Percentiles rank a stretch among this genome's conserved stretches.
phyloP scores from a whole-genome alignment of 805 yeast genomes.

The Kluyveromyces wickerhamii region DNA sequence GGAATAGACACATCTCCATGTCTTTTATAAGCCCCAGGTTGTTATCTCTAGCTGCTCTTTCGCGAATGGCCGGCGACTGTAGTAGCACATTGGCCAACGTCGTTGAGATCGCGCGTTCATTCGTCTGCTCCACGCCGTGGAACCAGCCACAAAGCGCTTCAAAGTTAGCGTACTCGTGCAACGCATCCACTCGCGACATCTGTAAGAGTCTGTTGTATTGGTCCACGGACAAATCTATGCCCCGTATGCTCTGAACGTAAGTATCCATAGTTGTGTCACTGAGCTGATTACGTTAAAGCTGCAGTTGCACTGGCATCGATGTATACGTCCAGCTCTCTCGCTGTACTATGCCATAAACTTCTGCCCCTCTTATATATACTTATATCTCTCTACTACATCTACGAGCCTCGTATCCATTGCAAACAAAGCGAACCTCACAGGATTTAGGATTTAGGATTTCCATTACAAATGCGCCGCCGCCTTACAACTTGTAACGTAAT shows the following conservation, averaged over 20 bases:
- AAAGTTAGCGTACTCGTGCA: conserved; percentile 1
- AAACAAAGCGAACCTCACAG: no score
- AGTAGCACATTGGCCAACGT: conserved; percentile 9
- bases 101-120: conserved; percentile 4
- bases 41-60: background rate
- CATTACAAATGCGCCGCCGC: no score
- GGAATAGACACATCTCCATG: conserved; percentile 6
- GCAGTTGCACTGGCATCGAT: no score
- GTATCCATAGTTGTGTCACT: background rate
- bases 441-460: no score
- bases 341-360: no score
- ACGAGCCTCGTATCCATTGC: no score
- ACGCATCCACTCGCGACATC: conserved; percentile 4
- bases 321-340: no score
- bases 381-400: no score
- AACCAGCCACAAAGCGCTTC: conserved; percentile 4
- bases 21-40: conserved; percentile 4
- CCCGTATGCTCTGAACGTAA: background rate
- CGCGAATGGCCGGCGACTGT: conserved; percentile 5
- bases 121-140: conserved; percentile 4
- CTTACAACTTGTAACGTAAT: no score
- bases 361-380: no score
- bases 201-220: conserved; percentile 3
- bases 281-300: no score
- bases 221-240: background rate